Conservation (phyloP, 768 basidiomycete species). For the Tephrocybe sp. region DNA sequence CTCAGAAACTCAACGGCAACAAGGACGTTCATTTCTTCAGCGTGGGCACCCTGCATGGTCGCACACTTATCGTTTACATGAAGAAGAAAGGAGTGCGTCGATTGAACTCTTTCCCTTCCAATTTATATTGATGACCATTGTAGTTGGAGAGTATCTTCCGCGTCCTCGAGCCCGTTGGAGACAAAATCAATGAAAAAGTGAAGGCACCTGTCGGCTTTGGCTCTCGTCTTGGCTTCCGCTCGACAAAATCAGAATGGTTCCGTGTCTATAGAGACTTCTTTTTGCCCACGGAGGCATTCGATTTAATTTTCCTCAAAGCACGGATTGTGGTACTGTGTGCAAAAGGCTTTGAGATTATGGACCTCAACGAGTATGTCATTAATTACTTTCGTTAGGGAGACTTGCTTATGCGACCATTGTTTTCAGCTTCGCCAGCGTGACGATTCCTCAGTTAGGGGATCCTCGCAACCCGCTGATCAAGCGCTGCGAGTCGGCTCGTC, state of each 20-base stretch:
- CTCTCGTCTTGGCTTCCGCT: constrained; percentile 74
- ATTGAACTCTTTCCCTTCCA: neutral
- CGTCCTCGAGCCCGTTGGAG: constrained; percentile 94
- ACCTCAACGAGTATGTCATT: constrained; percentile 76
- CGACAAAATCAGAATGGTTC: constrained; percentile 92
- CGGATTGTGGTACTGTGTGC: constrained; percentile 92
- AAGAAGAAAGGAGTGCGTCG: constrained; percentile 81
- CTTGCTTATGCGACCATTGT: neutral
- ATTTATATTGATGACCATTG: neutral
- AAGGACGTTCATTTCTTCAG: constrained; percentile 97
- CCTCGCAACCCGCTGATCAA: constrained; percentile 70
- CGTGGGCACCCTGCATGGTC: constrained; percentile 82
- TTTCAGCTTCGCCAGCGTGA: constrained; percentile 79
- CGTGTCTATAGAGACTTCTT: constrained; percentile 92
- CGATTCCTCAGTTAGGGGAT: constrained; percentile 82
- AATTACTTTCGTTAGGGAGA: neutral
- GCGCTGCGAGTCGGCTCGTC: constrained; percentile 83
- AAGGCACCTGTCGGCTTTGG: constrained; percentile 71
- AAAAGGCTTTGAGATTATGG: constrained; percentile 98
- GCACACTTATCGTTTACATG: constrained; percentile 93
- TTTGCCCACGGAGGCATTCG: constrained; percentile 87
- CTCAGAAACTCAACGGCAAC: constrained; percentile 87
- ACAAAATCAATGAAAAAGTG: constrained; percentile 78
- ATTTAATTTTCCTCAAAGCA: constrained; percentile 90
- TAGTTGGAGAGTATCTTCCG: constrained; percentile 91